Percentiles rank a stretch among this genome's conserved stretches.
These are phyloP conservation scores for Penicillium daleae DNA, from an alignment of 495 filamentous ascomycete species.

Conservation along the genomic window DNA sequence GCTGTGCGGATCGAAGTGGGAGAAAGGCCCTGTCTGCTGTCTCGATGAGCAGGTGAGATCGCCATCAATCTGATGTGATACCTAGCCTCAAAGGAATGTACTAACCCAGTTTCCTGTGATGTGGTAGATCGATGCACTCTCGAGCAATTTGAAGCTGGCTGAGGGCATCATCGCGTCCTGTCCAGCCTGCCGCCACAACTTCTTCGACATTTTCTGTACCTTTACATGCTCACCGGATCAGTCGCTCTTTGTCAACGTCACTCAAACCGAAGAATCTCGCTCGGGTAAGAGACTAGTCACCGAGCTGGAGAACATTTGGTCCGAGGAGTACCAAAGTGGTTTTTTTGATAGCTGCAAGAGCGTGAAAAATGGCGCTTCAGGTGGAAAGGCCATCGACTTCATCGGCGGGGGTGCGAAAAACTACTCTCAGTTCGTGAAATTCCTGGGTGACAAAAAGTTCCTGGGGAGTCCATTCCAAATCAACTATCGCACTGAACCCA, in stretches of 20 bases:
- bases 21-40: constrained; percentile 81
- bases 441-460: constrained; percentile 89
- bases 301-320: constrained; percentile 89
- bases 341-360: constrained; percentile 98
- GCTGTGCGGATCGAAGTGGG: constrained; percentile 87
- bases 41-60: constrained; percentile 70
- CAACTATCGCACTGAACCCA: constrained; percentile 74
- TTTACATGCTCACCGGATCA: constrained; percentile 98
- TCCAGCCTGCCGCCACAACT: constrained; percentile 95
- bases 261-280: constrained; percentile 65
- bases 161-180: constrained; percentile 87
- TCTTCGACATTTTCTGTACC: constrained; percentile 96
- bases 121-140: constrained; percentile 70
- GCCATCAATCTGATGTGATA: not conserved
- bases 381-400: constrained; percentile 88
- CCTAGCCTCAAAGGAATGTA: not conserved
- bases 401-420: constrained; percentile 96
- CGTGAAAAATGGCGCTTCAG: constrained; percentile 94
- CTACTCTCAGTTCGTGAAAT: constrained; percentile 80
- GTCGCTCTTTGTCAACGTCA: constrained; percentile 93
- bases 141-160: constrained; percentile 81
- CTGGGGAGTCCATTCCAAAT: constrained; percentile 95
- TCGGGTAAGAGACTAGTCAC: constrained; percentile 75
- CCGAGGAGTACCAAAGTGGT: constrained; percentile 79
- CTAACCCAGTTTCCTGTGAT: not conserved